These are phyloP conservation scores for Penicillium soppii DNA, from an alignment of 495 filamentous ascomycete genomes.

Conservation along the genomic window DNA sequence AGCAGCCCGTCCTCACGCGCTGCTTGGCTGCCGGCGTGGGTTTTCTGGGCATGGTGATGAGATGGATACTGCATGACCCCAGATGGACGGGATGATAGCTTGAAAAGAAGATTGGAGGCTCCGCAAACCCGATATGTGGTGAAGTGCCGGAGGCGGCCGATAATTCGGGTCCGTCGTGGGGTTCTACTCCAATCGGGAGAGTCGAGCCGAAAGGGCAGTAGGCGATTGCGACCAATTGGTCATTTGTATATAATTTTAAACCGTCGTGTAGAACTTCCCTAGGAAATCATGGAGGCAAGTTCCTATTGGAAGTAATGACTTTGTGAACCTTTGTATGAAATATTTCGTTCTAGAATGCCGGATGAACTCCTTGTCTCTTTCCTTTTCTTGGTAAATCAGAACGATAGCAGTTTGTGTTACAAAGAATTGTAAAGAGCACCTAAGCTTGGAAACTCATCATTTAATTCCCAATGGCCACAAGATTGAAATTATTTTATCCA, in stretches of 20 bases:
- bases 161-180: slow-evolving; percentile 5
- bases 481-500: neutral
- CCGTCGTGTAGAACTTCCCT: no score
- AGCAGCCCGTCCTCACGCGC: slow-evolving; percentile 26
- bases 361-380: no score
- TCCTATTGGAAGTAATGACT: no score
- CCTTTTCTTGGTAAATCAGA: no score
- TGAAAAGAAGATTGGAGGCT: slow-evolving; percentile 20
- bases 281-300: no score
- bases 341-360: no score
- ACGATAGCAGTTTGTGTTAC: no score
- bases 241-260: neutral
- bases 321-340: no score
- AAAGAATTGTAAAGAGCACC: no score
- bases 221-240: neutral
- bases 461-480: neutral
- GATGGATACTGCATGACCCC: slow-evolving; percentile 15
- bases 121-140: slow-evolving; percentile 14
- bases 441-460: no score
- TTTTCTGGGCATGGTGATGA: slow-evolving; percentile 24
- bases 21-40: slow-evolving; percentile 27
- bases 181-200: slow-evolving; percentile 9
- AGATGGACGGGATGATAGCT: slow-evolving; percentile 8
- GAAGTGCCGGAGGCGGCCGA: slow-evolving; percentile 11
- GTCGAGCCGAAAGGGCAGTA: slow-evolving; percentile 1